Base-by-base conservation (phyloP, 2,329 filamentous ascomycete species). In the Parafenestella ontariensis region DNA sequence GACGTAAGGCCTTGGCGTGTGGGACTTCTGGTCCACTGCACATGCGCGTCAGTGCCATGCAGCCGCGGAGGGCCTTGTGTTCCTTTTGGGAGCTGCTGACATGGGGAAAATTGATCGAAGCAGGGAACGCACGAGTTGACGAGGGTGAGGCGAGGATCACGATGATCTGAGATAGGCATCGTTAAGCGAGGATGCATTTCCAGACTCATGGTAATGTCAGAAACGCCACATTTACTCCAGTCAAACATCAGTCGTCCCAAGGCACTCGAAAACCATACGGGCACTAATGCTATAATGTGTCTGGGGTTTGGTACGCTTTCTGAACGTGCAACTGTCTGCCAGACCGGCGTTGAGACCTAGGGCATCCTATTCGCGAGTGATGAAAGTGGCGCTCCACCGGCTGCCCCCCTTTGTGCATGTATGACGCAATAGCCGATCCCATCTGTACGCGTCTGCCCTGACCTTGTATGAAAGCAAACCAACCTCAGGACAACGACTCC, bases 391-490 rank as follows among this genome's bases (percentile, higher is more conserved):
- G 31, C 31, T 17, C 31, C 31, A 34, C 31, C 44, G 54, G 39
- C 51, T 49, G 49, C 56, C 51, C 47, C 56, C 45, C 47, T 46
- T 54, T 54, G 56, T 55, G 57, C 54, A 29, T 52, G 9, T 42
- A 62, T 67, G 64, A 67, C 64, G 64, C 57, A 64, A 56, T 52
- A 40, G 34, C 26, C 34, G 15, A 41, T 48, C 51, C 21, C 46
- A 40, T n/a, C 37, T 43, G 2, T 44, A 44, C 18, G 45, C 41
- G 46, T 46, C 37, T 46, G 41, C 37, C 43, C 46, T 33, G 34
- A 23, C 42, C 36, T 31, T 34, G 48, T 49, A 46, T 50, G 47
- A 54, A 42, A 49, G 47, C 46, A 46, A 59, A 52, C 28, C 56
- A 53, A 46, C 43, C 33, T 40, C 31, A 37, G 54, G 41, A 39